Evolutionary conservation across 169 alveolate genomes (phyloP), one percentile per base, ranked within the genome.

Genomic region (Eimeria praecox): DNA sequence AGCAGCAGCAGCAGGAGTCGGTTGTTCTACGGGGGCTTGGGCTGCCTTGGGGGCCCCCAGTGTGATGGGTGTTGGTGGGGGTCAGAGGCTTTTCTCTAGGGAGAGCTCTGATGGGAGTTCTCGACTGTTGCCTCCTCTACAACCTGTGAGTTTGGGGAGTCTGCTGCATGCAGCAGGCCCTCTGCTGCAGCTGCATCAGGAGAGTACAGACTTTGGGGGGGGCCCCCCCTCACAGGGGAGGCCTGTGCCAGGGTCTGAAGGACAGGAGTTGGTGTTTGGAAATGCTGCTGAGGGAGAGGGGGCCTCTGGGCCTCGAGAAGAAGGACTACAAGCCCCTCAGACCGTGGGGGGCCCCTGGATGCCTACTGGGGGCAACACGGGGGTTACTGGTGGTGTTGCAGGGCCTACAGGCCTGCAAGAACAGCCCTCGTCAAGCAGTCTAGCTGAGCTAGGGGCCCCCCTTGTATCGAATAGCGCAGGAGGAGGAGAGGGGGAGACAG

Each of bases 141-240:
- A 73, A 54, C 33, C 85, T 0, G 85, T 73, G 8, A 73, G 85
- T 12, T 6, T 73, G 20, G 92, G 92, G 33, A 85, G 78, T 56
- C 20, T 85, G 73, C 78, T 85, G 78, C 77, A 85, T 9, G 12
- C 78, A 14, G 73, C 92, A 35, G 85, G 85, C 56, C 85, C 52
- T 20, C 85, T 73, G 52, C 35, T 42, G 85, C 85, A 42, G 85
- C 85, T 42, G 54, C 85, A 35, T 22, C 85, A 42, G 85, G 85
- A 73, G 38, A 22, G 40, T 0, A 12, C 40, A 27, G 40, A 64
- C 35, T 3, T 3, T n/a, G 6, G 40, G 75, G 3, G 69, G 27
- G 1, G n/a, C 30, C 6, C 6, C 69, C 69, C 82, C 46, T 12
- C n/a, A n/a, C n/a, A n/a, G n/a, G 49, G 22, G 24, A 71, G 49